Base-by-base conservation (phyloP, 441 rosid species). In the Mallotus repandus region DNA sequence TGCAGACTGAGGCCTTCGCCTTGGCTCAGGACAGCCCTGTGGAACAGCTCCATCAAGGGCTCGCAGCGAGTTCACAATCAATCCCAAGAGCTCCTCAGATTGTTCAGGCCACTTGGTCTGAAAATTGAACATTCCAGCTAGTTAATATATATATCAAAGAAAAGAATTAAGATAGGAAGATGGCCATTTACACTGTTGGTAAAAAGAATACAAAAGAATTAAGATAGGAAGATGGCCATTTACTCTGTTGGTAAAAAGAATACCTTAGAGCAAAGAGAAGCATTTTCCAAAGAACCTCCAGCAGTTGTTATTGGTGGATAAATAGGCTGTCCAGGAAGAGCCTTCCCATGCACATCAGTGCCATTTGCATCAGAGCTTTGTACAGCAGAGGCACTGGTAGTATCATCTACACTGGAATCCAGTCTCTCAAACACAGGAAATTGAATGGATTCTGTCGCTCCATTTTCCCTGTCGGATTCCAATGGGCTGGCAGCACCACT, bases 81-180 rank as follows among this genome's bases (percentile, higher is more conserved):
- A 84, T 81, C 97, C 97, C 69, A 96, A 81, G 49, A 96, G 93
- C 88, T 96, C 99, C 88, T 91, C 98, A 50, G 98, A 96, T 82
- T 96, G 98, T 84, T 95, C 98, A 2, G 97, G 96, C 97, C 99
- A 92, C 84, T 93, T 93, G 69, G 98, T 86, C 99, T 93, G 89
- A 68, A 82, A 75, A 82, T 63, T 74, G 71, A 77, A 50, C 56
- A 65, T 46, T 71, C 79, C 79, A 76, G 76, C 66, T 22, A 73
- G 79, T 82, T 74, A 77, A 43, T 64, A 32, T 15, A 68, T 10
- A 45, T 43, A 29, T 29, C 38, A 71, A 72, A 64, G n/a, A n/a
- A n/a, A n/a, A n/a, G 12, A 56, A 66, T 32, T 45, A 64, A 73
- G 59, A 63, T 38, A 70, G 64, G 50, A 70, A 68, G 69, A 29